Evolutionary conservation across 495 filamentous ascomycete species (phyloP), one percentile per base, ranked within the genome.

Genomic region (Penicillium pancosmium): DNA sequence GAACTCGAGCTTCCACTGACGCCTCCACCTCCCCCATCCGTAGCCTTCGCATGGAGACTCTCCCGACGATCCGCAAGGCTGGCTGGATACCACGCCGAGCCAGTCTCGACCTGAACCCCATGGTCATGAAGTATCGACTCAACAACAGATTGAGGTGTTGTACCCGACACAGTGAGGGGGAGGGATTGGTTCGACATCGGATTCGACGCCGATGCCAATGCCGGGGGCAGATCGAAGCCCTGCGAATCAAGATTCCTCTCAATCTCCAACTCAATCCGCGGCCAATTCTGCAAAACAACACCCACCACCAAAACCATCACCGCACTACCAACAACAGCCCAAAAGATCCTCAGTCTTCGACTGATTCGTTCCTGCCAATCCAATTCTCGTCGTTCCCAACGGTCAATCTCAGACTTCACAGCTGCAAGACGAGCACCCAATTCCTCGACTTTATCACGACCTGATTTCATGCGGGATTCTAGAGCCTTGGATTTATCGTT

Each of bases 351-450:
- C 25, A 90, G 73, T 13, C 87, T 74, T 64, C 78, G 84, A 61
- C 84, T 81, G 1, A 86, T 86, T 55, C 78, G 83, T 57, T 85
- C 85, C 75, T 91, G 86, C 86, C 86, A 91, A 65, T 90, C 88
- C 38, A 68, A 72, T 63, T 94, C 91, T 34, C 83, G 80, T 50
- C 80, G 80, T 70, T 91, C 90, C 84, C 88, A 91, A 52, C 75
- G 75, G 64, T 90, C 86, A 43, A 93, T 87, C 54, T 84, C 80
- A 50, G 77, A 66, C 43, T 84, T 74, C 34, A 91, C 88, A 1
- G 75, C 72, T 54, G 88, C 86, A 6, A 96, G 82, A 55, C 91
- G 79, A 56, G 77, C 78, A 56, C 84, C 84, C 40, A 96, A 79
- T n/a, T 70, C 69, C 40, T 84, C 76, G 27, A 92, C 88, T 63